Conservation (phyloP, 23 red algal genomes). For the Gracilaria domingensis region DNA sequence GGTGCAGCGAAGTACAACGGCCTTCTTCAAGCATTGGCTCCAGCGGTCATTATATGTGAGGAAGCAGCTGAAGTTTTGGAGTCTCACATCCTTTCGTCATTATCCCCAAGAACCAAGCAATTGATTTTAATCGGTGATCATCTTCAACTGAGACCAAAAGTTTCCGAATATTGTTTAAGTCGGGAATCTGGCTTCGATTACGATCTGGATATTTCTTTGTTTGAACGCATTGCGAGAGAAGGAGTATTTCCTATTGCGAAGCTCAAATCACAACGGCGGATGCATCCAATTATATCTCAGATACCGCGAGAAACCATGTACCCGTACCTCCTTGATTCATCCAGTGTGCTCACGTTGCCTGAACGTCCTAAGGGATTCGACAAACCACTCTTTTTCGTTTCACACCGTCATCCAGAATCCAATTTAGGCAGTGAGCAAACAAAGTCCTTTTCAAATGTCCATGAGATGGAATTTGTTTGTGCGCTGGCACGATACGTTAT, state of each 20-base stretch:
- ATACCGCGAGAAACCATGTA: slow-evolving; percentile 12
- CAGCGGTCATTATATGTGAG: slow-evolving; percentile 57
- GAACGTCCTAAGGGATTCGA: slow-evolving; percentile 6
- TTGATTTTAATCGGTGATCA: slow-evolving; percentile 74
- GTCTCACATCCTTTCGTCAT: slow-evolving; percentile 12
- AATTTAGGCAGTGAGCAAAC: neutral
- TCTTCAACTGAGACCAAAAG: slow-evolving; percentile 57
- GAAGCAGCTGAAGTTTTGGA: slow-evolving; percentile 70
- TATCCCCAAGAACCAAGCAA: slow-evolving; percentile 37
- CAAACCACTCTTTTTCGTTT: slow-evolving; percentile 18
- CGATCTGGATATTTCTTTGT: slow-evolving; percentile 73
- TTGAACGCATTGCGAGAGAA: slow-evolving; percentile 47
- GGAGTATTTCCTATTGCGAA: neutral
- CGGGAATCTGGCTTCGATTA: neutral
- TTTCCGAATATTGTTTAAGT: slow-evolving; percentile 28
- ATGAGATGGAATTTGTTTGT: slow-evolving; percentile 49
- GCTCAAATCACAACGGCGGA: slow-evolving; percentile 54
- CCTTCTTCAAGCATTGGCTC: slow-evolving; percentile 8
- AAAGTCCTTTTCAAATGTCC: slow-evolving; percentile 30
- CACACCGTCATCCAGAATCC: slow-evolving; percentile 2
- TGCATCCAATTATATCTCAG: slow-evolving; percentile 60
- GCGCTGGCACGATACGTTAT: slow-evolving; percentile 52
- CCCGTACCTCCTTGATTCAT: slow-evolving; percentile 31
- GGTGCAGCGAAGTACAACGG: slow-evolving; percentile 38
- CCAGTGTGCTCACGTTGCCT: neutral